phyloP scores from a whole-genome alignment of 495 filamentous ascomycete genomes.

The Massariosphaeria phaeospora region DNA sequence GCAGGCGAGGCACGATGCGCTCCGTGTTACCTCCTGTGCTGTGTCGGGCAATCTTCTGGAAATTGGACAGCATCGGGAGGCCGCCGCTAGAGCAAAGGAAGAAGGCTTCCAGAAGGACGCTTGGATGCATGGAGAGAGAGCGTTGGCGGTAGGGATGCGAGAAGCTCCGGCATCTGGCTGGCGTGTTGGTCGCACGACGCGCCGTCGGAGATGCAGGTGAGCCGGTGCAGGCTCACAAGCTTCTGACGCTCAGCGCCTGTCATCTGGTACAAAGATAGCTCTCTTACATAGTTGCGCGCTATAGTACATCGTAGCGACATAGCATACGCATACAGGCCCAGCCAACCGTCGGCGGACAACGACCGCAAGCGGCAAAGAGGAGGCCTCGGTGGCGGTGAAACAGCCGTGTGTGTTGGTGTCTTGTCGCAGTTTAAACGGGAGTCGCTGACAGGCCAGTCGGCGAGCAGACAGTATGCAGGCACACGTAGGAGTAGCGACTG shows the following conservation, averaged over 20 bases:
- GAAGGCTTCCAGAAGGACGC: conserved; percentile 31
- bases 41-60: conserved; percentile 32
- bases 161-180: conserved; percentile 10
- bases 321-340: not conserved
- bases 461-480: not conserved
- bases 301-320: no score
- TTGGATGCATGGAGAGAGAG: conserved; percentile 24
- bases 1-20: conserved; percentile 22
- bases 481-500: not conserved
- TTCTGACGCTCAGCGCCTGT: conserved; percentile 29
- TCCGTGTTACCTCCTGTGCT: conserved; percentile 8
- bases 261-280: conserved; percentile 30
- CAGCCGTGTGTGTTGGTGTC: conserved; percentile 30
- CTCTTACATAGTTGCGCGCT: no score
- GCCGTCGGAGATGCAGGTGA: conserved; percentile 6
- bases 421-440: conserved; percentile 26
- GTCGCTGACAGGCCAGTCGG: conserved; percentile 21
- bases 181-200: conserved; percentile 7
- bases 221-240: conserved; percentile 14
- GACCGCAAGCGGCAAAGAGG: conserved; percentile 10
- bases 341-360: no score
- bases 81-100: conserved; percentile 18
- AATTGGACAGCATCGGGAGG: conserved; percentile 20
- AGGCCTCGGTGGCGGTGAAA: conserved; percentile 22
- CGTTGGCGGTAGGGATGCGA: conserved; percentile 25